A percentile compares a stretch with the other conserved stretches of the same genome.
These are phyloP conservation scores for Penicillium pancosmium DNA, from an alignment of 495 filamentous ascomycete species.

Conservation along the genomic window DNA sequence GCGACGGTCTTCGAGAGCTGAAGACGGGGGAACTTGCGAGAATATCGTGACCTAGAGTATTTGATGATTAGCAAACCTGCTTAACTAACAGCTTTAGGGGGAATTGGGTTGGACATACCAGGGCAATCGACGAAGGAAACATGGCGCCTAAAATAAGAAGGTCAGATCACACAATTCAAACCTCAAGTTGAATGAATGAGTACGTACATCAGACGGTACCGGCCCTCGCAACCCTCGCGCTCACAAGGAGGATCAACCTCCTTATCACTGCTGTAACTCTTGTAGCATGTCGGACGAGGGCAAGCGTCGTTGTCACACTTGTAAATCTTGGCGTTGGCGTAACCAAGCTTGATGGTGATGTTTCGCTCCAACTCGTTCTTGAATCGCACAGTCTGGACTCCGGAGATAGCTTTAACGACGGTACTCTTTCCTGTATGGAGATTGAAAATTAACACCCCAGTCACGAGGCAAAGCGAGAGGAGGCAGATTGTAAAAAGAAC, in stretches of 20 bases:
- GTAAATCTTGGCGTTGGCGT: conserved; percentile 99
- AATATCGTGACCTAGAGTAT: conserved; percentile 80
- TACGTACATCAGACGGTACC: conserved; percentile 63
- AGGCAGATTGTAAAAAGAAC: neutral
- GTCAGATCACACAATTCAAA: conserved; percentile 73
- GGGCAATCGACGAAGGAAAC: conserved; percentile 90
- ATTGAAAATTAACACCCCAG: neutral
- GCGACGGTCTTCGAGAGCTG: neutral
- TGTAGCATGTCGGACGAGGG: conserved; percentile 92
- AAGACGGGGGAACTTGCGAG: conserved; percentile 45
- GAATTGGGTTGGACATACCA: conserved; percentile 31
- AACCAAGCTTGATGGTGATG: conserved; percentile 99
- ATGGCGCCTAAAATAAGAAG: conserved; percentile 15
- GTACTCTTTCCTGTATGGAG: conserved; percentile 71
- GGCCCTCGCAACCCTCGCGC: conserved; percentile 84
- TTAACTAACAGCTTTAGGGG: neutral
- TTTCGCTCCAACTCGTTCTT: conserved; percentile 99
- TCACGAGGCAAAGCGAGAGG: neutral
- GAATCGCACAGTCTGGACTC: conserved; percentile 97
- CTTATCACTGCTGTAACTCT: conserved; percentile 97
- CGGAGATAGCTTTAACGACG: conserved; percentile 98
- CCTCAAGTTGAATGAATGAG: conserved; percentile 28
- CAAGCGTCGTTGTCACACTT: conserved; percentile 92
- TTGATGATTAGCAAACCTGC: conserved; percentile 7
- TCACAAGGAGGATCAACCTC: conserved; percentile 95